phyloP scores from a whole-genome alignment of 768 basidiomycete genomes.

The Boletus bicolor region DNA sequence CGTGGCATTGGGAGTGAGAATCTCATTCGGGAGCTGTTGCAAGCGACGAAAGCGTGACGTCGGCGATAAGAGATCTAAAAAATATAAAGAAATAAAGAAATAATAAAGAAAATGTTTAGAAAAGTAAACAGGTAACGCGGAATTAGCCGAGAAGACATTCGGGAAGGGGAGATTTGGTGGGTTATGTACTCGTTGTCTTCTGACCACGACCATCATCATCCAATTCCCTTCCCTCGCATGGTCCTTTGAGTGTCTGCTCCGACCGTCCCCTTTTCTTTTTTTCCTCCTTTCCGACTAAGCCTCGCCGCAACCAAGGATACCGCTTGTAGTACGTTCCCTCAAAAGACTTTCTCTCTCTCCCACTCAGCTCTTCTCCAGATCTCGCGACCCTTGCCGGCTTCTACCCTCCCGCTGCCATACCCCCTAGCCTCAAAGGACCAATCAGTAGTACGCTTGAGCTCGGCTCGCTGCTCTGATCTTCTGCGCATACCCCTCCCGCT shows the following conservation, averaged over 20 bases:
- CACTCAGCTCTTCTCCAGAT: conserved; percentile 38
- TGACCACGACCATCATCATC: conserved; percentile 26
- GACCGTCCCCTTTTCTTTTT: conserved; percentile 23
- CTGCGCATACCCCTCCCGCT: conserved; percentile 21
- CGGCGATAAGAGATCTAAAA: conserved; percentile 25
- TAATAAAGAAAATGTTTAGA: not conserved
- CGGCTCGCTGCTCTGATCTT: conserved; percentile 53
- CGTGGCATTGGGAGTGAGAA: conserved; percentile 12
- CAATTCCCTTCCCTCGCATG: conserved; percentile 30
- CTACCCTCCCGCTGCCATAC: conserved; percentile 48
- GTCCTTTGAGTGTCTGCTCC: conserved; percentile 32
- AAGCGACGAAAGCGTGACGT: conserved; percentile 15
- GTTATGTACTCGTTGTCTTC: conserved; percentile 33
- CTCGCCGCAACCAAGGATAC: conserved; percentile 52
- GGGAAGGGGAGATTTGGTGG: conserved; percentile 11
- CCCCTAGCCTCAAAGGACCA: conserved; percentile 35
- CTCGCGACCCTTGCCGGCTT: conserved; percentile 95
- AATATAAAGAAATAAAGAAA: conserved; percentile 6
- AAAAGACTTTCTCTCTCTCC: not conserved
- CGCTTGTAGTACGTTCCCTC: conserved; percentile 43
- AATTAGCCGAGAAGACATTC: conserved; percentile 28
- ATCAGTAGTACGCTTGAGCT: conserved; percentile 64
- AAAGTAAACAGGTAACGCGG: conserved; percentile 18
- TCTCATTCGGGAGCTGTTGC: conserved; percentile 12
- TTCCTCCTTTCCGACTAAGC: conserved; percentile 35